phyloP scores from a whole-genome alignment of 2,329 filamentous ascomycete genomes.

The Alternaria hordeiaustralica region DNA sequence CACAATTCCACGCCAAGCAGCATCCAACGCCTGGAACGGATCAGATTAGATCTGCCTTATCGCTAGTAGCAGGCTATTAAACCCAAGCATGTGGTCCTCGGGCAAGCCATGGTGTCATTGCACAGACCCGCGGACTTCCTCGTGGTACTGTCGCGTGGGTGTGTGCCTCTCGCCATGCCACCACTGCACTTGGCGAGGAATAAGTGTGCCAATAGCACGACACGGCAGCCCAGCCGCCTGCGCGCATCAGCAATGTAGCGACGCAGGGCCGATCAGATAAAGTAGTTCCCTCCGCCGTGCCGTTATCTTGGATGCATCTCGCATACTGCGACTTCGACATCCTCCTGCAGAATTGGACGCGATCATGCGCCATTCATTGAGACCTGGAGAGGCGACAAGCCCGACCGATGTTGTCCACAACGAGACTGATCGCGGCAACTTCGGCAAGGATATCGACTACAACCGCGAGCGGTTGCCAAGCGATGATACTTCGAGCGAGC shows the following conservation, averaged over 20 bases:
- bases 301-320: background rate
- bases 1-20: constrained; percentile 3
- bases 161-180: constrained; percentile 4
- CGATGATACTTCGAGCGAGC: constrained; percentile 17
- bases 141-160: background rate
- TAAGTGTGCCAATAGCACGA: constrained; percentile 5
- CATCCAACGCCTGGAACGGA: background rate
- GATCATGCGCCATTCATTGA: constrained; percentile 18
- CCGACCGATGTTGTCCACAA: background rate
- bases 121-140: background rate
- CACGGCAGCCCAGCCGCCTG: background rate
- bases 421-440: constrained; percentile 8
- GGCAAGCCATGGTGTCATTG: constrained; percentile 6
- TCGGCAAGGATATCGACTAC: constrained; percentile 12
- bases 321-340: background rate
- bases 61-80: background rate
- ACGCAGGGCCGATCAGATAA: constrained; percentile 13
- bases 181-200: constrained; percentile 10
- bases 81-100: background rate
- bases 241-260: background rate
- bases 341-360: background rate
- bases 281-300: background rate
- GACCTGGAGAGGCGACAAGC: constrained; percentile 1
- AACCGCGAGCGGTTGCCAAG: constrained; percentile 1
- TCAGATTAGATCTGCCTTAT: constrained; percentile 20